Base-by-base conservation (phyloP, 192 early-diverging fungal species). In the Backusella psychrophila region DNA sequence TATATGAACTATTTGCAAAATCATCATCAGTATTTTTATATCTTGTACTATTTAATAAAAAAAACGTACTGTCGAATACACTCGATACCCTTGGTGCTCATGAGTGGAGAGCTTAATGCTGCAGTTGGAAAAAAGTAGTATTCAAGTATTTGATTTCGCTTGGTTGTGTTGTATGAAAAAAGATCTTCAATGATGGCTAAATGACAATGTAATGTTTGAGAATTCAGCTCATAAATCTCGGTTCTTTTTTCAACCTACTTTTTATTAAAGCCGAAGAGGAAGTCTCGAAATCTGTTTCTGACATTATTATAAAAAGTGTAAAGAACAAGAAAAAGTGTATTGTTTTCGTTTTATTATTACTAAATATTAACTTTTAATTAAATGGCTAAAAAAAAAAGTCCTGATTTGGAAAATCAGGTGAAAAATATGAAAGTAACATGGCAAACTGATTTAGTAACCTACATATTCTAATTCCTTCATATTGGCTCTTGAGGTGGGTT, bases 51-150 rank as follows among this genome's bases (percentile, higher is more conserved):
- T 41, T 19, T 3, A 33, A 33, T n/a, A n/a, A n/a, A n/a, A 17
- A 1, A 53, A 31, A 77, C 35, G 1, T 86, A 63, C 87, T 86
- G 82, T 71, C 81, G 84, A 39, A 89, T 89, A 52, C 87, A 87
- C 15, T 80, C 73, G 19, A 82, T 71, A 12, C 88, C 87, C 46
- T 87, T 74, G 23, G 84, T 82, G 4, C 80, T 87, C 74, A 89
- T 69, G 38, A 87, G 73, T 42, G 88, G 88, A 36, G 86, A 86
- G 11, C 78, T 70, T 53, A 88, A 81, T 41, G 77, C 76, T 35
- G 88, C 88, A 70, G 85, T 87, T 52, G 76, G 70, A 8, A 81
- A 84, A 75, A 87, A 89, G 53, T 85, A 89, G 29, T 84, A 85
- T 17, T 87, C 85, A 0, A 89, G 76, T 59, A 89, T 82, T 6